Percentiles rank a stretch among this genome's conserved stretches.
Conservation (phyloP, 306 rosid genomes). For the Inga laurina region DNA sequence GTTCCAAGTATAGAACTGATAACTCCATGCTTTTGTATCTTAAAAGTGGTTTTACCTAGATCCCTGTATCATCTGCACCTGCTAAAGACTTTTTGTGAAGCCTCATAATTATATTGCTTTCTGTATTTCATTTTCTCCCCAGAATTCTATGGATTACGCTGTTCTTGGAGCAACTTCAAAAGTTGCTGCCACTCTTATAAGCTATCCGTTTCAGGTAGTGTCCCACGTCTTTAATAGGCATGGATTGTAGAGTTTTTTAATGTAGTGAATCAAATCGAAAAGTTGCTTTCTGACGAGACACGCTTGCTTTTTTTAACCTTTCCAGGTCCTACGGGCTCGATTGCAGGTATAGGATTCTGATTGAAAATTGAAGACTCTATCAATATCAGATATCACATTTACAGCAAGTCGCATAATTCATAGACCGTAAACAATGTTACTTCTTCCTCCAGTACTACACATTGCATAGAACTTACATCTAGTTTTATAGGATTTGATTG, state of each 20-base stretch:
- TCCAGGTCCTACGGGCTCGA: conserved; percentile 54
- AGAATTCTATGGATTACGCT: conserved; percentile 89
- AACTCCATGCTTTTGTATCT: not conserved
- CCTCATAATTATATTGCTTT: not conserved
- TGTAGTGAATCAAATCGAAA: conserved; percentile 33
- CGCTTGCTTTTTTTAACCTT: not conserved
- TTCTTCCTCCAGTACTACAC: not conserved
- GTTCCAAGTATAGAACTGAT: not conserved
- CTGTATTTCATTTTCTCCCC: not conserved
- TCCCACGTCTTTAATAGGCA: conserved; percentile 20
- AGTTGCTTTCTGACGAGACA: conserved; percentile 21
- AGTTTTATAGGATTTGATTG: conserved; percentile 1
- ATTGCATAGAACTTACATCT: not conserved
- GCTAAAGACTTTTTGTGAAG: not conserved
- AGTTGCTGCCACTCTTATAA: conserved; percentile 63
- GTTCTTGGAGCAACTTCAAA: conserved; percentile 66
- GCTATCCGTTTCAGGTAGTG: conserved; percentile 90
- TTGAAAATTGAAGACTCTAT: conserved; percentile 7
- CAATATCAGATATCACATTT: not conserved
- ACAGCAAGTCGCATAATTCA: not conserved
- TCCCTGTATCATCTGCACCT: not conserved
- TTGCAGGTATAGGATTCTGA: conserved; percentile 44
- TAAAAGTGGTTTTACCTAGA: not conserved
- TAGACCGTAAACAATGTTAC: not conserved
- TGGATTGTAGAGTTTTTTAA: conserved; percentile 30